phyloP scores from a whole-genome alignment of 768 basidiomycete genomes.

The Hypsizygus marmoreus region DNA sequence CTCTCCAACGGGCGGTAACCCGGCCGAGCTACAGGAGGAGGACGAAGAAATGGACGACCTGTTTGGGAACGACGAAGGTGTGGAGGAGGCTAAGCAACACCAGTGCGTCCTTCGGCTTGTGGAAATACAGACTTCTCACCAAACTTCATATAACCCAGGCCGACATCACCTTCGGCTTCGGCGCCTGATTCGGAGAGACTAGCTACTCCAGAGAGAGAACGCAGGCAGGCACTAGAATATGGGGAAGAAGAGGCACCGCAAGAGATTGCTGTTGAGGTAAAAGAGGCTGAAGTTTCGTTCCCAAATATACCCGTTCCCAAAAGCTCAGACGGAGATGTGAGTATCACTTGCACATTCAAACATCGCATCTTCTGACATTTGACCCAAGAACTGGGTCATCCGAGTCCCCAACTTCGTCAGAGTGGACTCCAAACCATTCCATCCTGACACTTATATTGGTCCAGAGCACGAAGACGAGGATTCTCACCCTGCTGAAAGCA shows the following conservation, averaged over 20 bases:
- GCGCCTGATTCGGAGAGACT: slow-evolving; percentile 64
- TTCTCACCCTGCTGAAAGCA: slow-evolving; percentile 52
- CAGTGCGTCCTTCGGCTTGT: slow-evolving; percentile 38
- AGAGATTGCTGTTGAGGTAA: slow-evolving; percentile 53
- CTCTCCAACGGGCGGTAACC: slow-evolving; percentile 26
- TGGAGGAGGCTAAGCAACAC: slow-evolving; percentile 48
- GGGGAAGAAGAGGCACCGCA: slow-evolving; percentile 73
- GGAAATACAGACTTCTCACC: not conserved
- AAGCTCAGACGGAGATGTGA: slow-evolving; percentile 80
- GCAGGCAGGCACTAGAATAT: slow-evolving; percentile 76
- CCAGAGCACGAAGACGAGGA: slow-evolving; percentile 80
- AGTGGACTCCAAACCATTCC: slow-evolving; percentile 87
- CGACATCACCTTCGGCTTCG: slow-evolving; percentile 49
- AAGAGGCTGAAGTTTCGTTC: slow-evolving; percentile 74
- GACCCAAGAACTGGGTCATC: slow-evolving; percentile 80
- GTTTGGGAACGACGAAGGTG: slow-evolving; percentile 72
- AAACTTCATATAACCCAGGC: not conserved
- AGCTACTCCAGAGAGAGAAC: slow-evolving; percentile 61
- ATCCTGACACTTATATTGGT: slow-evolving; percentile 81
- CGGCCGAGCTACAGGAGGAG: slow-evolving; percentile 30
- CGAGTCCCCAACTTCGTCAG: slow-evolving; percentile 93
- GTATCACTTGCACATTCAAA: slow-evolving; percentile 21
- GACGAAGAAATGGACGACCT: slow-evolving; percentile 68
- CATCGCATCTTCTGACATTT: slow-evolving; percentile 4
- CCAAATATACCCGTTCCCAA: slow-evolving; percentile 86